Evolutionary conservation across 139 green algal species (phyloP).

Genomic region (Auxenochlorella protothecoides): DNA sequence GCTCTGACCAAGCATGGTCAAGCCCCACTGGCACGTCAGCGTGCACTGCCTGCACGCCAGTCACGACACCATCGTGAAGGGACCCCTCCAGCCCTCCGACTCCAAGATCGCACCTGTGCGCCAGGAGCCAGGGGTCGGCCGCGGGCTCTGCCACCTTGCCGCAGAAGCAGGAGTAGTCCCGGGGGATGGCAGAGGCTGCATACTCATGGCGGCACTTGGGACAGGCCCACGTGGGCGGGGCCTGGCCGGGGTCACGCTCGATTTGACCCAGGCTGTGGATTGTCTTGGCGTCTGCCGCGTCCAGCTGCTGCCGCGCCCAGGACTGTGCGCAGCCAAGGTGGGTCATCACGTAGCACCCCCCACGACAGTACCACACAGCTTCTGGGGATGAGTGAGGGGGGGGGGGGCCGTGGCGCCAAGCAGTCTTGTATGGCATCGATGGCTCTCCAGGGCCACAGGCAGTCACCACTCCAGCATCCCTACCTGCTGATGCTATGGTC

Average conservation of each 20-base stretch:
- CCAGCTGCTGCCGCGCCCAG: constrained; percentile 56
- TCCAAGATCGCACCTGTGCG: constrained; percentile 27
- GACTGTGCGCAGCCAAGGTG: constrained; percentile 62
- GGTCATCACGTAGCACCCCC: constrained; percentile 49
- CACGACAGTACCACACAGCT: constrained; percentile 50
- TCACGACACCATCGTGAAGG: no score
- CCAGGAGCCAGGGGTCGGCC: constrained; percentile 47
- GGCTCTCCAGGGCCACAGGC: constrained; percentile 27
- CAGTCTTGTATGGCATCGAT: constrained; percentile 20
- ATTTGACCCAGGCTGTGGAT: background rate
- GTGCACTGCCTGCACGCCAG: no score
- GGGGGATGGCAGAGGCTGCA: constrained; percentile 23
- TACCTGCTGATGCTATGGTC: constrained; percentile 3
- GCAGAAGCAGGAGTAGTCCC: constrained; percentile 63
- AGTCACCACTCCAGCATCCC: constrained; percentile 1
- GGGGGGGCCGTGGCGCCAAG: no score
- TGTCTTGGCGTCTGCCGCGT: constrained; percentile 16
- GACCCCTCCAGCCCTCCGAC: no score
- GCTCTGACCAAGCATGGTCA: no score
- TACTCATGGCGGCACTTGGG: constrained; percentile 67
- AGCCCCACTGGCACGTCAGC: no score
- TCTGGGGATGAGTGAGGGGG: constrained; percentile 7
- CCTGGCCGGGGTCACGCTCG: no score
- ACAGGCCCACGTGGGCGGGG: constrained; percentile 45
- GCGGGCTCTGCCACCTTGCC: constrained; percentile 39